Percentiles rank a stretch among this genome's conserved stretches.
phyloP scores from a whole-genome alignment of 495 filamentous ascomycete genomes.

The Talaromyces proteolyticus region DNA sequence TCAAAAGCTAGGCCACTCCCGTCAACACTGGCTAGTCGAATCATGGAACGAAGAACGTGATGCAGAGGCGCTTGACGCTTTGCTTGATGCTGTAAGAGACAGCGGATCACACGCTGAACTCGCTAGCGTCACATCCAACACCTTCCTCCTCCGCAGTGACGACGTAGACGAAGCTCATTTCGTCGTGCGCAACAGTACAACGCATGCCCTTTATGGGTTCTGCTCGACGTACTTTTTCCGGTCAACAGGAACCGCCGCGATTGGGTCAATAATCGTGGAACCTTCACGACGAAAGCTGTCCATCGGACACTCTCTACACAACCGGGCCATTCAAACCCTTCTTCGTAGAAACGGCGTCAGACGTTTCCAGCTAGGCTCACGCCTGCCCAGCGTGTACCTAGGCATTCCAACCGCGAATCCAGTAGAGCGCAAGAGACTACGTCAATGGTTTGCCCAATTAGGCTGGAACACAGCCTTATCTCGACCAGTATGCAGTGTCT shows the following conservation, averaged over 20 bases:
- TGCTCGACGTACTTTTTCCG: slow-evolving; percentile 78
- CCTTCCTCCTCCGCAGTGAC: slow-evolving; percentile 64
- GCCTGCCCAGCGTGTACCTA: slow-evolving; percentile 71
- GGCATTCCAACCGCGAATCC: slow-evolving; percentile 65
- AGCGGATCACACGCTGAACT: slow-evolving; percentile 54
- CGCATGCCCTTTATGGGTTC: slow-evolving; percentile 81
- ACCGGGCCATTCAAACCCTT: slow-evolving; percentile 67
- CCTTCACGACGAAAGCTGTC: slow-evolving; percentile 76
- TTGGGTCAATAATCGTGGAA: slow-evolving; percentile 79
- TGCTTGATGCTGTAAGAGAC: slow-evolving; percentile 58
- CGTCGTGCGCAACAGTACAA: slow-evolving; percentile 87
- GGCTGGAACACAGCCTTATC: slow-evolving; percentile 64
- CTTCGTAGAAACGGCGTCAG: slow-evolving; percentile 64
- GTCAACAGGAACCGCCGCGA: slow-evolving; percentile 62
- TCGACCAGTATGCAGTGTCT: slow-evolving; percentile 58
- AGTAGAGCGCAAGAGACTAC: slow-evolving; percentile 53
- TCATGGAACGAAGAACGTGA: slow-evolving; percentile 75
- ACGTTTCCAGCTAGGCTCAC: slow-evolving; percentile 71
- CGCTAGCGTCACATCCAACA: slow-evolving; percentile 60
- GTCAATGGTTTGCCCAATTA: slow-evolving; percentile 60
- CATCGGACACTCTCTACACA: slow-evolving; percentile 79
- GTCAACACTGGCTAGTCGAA: slow-evolving; percentile 88
- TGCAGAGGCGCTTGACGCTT: slow-evolving; percentile 56
- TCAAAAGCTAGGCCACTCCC: slow-evolving; percentile 71
- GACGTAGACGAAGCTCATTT: slow-evolving; percentile 75